These are phyloP conservation scores for Dactylellina haptotyla DNA, from an alignment of 2,329 filamentous ascomycete genomes.

Conservation along the genomic window DNA sequence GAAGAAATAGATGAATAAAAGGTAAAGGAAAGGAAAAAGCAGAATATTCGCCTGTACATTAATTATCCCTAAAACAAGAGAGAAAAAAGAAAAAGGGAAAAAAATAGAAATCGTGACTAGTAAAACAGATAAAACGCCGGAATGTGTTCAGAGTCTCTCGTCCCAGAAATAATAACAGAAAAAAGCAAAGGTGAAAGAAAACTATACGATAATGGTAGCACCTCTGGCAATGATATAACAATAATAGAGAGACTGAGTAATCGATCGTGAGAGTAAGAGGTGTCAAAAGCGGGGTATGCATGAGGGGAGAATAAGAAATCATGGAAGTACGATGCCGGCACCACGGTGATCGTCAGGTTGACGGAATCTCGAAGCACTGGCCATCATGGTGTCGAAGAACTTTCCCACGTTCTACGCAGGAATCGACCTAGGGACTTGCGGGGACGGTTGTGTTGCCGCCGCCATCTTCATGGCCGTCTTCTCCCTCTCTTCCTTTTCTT, in stretches of 20 bases:
- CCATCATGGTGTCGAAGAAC: too few species aligned
- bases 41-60: background rate
- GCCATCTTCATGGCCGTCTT: conserved; percentile 46
- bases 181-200: background rate
- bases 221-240: too few species aligned
- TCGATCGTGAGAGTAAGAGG: too few species aligned
- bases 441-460: conserved; percentile 70
- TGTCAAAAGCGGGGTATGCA: too few species aligned
- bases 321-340: background rate
- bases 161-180: background rate
- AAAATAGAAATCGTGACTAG: background rate
- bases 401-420: conserved; percentile 6
- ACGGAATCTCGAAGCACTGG: background rate
- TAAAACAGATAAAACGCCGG: background rate
- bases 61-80: background rate
- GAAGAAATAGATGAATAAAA: background rate
- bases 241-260: too few species aligned
- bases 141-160: background rate
- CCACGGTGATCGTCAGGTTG: too few species aligned
- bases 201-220: too few species aligned
- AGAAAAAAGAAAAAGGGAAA: background rate
- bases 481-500: conserved; percentile 81
- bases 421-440: conserved; percentile 25
- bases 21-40: background rate
- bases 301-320: background rate